Evolutionary conservation across 2,329 filamentous ascomycete genomes (phyloP).

Genomic region (Davidsoniella virescens): DNA sequence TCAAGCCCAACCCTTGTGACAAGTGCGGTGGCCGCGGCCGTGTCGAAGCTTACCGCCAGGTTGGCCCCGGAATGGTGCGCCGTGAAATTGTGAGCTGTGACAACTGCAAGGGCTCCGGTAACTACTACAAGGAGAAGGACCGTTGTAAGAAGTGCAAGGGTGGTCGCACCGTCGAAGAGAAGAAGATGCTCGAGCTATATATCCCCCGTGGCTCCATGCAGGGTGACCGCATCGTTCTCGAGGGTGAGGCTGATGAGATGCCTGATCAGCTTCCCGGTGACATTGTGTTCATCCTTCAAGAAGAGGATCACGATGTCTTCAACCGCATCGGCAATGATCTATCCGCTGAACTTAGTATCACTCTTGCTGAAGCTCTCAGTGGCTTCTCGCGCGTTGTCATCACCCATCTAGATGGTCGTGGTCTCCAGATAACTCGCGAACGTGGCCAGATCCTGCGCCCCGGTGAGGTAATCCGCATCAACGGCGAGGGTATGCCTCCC

Average conservation of each 20-base stretch:
- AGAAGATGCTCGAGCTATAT: slow-evolving; percentile 91
- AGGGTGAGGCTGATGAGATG: slow-evolving; percentile 86
- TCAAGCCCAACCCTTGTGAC: slow-evolving; percentile 67
- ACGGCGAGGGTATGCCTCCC: slow-evolving; percentile 84
- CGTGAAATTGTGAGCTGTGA: slow-evolving; percentile 66
- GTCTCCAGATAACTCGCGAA: slow-evolving; percentile 65
- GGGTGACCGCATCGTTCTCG: slow-evolving; percentile 76
- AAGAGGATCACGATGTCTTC: slow-evolving; percentile 69
- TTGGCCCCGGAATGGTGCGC: slow-evolving; percentile 75
- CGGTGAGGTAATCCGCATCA: slow-evolving; percentile 68
- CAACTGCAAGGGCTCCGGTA: slow-evolving; percentile 70
- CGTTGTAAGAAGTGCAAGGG: slow-evolving; percentile 99
- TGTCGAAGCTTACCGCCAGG: slow-evolving; percentile 60
- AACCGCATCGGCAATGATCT: slow-evolving; percentile 72
- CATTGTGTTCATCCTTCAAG: slow-evolving; percentile 75
- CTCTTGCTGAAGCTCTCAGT: slow-evolving; percentile 65
- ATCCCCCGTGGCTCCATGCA: slow-evolving; percentile 76
- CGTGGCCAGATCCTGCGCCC: slow-evolving; percentile 71
- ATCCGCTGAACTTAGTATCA: slow-evolving; percentile 64
- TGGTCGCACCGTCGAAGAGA: slow-evolving; percentile 68
- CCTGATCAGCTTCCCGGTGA: slow-evolving; percentile 83
- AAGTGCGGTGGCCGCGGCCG: slow-evolving; percentile 69
- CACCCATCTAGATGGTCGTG: slow-evolving; percentile 83
- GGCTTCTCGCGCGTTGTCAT: slow-evolving; percentile 85
- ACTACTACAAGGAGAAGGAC: slow-evolving; percentile 87